Evolutionary conservation across 106 monocot species (phyloP), one percentile per base, ranked within the genome.

Genomic region (Dioscorea zingiberensis): DNA sequence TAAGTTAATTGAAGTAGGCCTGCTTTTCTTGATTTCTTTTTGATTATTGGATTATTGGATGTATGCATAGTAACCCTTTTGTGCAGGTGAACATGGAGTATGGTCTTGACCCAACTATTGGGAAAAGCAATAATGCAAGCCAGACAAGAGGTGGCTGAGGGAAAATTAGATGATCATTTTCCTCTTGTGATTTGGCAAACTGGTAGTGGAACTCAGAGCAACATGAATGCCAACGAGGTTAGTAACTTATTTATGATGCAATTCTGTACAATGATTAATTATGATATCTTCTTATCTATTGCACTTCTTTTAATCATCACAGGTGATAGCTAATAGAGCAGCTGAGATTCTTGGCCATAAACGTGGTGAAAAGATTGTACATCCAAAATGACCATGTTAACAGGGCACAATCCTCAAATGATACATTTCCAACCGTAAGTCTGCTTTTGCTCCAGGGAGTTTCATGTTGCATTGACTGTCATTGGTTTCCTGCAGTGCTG

Each of bases 141-240:
- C 49, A 81, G 92, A 1, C 77, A 97, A 58, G 97, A 97, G 76
- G 97, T 97, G 59, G 83, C 97, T 32, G 88, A 91, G 60, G 97
- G 97, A 32, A 84, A 88, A 68, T 77, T 97, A 67, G 79, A 92
- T 78, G 88, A 97, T 67, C 97, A 97, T 82, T 97, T 97, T 62
- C 97, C 92, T 21, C 88, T 97, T 66, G 97, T 97, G 28, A 88
- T 97, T 70, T 97, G 97, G 97, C 97, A 97, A 71, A 97, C 97
- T 71, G 97, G 97, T 22, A 97, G 97, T 69, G 97, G 97, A 29
- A 97, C 97, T 32, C 92, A 97, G 69, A 97, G 92, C 86, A 97
- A 97, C 81, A 97, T 97, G 97, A 97, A 97, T 71, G 97, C 97
- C 44, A 97, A 97, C 71, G 97, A 92, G 97, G 97, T 97, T 22